Evolutionary conservation across 305 asterid species (phyloP).

Genomic region (Vinca major): DNA sequence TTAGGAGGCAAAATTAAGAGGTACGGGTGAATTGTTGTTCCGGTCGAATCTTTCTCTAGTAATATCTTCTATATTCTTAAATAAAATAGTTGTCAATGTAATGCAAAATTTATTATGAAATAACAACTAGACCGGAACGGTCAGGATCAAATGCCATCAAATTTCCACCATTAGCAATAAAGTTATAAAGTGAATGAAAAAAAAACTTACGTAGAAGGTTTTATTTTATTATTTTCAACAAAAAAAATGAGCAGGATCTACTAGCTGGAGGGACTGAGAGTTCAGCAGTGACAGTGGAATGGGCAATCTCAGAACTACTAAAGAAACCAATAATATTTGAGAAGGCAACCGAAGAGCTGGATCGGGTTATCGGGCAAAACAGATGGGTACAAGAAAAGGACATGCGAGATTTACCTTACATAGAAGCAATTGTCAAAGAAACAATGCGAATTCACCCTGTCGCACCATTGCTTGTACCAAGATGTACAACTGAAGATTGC

Average conservation of each 20-base stretch:
- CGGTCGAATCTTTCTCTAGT: no score
- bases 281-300: conserved; percentile 66
- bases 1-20: no score
- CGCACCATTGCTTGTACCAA: conserved; percentile 65
- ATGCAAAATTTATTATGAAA: no score
- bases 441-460: conserved; percentile 80
- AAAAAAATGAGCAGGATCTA: conserved; percentile 33
- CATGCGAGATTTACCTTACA: conserved; percentile 41
- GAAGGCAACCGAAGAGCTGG: conserved; percentile 69
- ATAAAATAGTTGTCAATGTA: no score
- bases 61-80: no score
- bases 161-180: no score
- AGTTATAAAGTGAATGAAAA: no score
- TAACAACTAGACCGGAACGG: no score
- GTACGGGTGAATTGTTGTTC: no score
- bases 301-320: conserved; percentile 37
- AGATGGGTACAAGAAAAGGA: conserved; percentile 49
- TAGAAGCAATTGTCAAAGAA: conserved; percentile 59
- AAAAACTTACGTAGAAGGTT: neutral
- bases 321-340: conserved; percentile 37
- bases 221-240: neutral
- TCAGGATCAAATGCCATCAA: no score
- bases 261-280: conserved; percentile 88
- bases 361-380: conserved; percentile 43
- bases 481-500: conserved; percentile 46